Evolutionary conservation across 192 early-diverging fungal genomes (phyloP).

Genomic region (Coemansia sp.): DNA sequence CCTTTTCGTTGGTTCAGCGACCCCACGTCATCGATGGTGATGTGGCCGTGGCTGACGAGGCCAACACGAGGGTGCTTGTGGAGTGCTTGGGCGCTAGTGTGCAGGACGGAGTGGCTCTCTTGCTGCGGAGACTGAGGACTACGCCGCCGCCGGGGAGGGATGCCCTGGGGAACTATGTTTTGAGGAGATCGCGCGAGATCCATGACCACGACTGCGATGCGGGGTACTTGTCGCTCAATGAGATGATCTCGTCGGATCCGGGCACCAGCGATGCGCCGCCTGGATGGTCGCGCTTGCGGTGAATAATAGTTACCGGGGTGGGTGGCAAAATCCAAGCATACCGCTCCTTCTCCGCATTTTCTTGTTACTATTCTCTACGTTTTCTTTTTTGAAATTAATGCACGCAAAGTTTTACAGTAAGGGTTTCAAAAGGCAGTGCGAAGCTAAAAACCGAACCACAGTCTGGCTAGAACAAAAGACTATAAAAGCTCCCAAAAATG

Average conservation of each 20-base stretch:
- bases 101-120: slow-evolving; percentile 41
- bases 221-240: slow-evolving; percentile 38
- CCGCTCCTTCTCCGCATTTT: not conserved
- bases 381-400: not conserved
- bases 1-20: slow-evolving; percentile 34
- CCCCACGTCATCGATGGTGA: slow-evolving; percentile 47
- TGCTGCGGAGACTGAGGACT: slow-evolving; percentile 23
- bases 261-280: slow-evolving; percentile 29
- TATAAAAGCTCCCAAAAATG: no score
- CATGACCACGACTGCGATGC: slow-evolving; percentile 30
- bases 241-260: slow-evolving; percentile 38
- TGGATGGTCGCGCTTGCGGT: slow-evolving; percentile 25
- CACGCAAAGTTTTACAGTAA: not conserved
- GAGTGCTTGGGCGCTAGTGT: slow-evolving; percentile 46
- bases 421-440: not conserved
- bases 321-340: not conserved
- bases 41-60: slow-evolving; percentile 20
- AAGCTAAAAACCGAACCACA: not conserved
- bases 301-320: not conserved
- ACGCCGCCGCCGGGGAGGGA: slow-evolving; percentile 25
- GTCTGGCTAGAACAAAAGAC: not conserved
- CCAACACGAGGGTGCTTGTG: slow-evolving; percentile 34
- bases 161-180: slow-evolving; percentile 24
- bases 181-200: not conserved
- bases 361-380: not conserved